phyloP scores from a whole-genome alignment of 179 eudicot genomes.

The Camellia oleifera region DNA sequence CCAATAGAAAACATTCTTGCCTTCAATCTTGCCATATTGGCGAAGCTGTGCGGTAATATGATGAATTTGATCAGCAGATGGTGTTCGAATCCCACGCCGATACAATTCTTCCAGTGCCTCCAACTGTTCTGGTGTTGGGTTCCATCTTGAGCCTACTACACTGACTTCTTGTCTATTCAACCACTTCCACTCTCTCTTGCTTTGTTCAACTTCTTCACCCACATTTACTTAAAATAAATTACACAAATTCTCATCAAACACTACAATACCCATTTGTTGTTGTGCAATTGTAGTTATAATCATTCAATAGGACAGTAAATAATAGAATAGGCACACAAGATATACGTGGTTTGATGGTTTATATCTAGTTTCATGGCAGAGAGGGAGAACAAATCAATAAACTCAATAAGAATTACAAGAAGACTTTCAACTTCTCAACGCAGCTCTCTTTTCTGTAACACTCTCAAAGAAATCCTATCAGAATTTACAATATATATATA shows the following conservation, averaged over 20 bases:
- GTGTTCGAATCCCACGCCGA: constrained; percentile 73
- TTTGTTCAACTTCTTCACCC: constrained; percentile 20
- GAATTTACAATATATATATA: too few species aligned
- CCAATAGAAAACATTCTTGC: constrained; percentile 68
- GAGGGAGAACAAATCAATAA: too few species aligned
- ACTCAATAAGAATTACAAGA: too few species aligned
- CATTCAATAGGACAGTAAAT: too few species aligned
- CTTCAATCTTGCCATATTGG: constrained; percentile 64
- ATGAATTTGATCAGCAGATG: constrained; percentile 77
- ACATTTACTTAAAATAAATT: constrained; percentile 13
- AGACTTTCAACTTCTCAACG: too few species aligned
- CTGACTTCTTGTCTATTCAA: constrained; percentile 30
- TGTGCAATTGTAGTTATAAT: too few species aligned
- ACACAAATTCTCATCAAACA: neutral
- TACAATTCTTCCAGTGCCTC: constrained; percentile 67
- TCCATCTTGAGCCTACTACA: constrained; percentile 75
- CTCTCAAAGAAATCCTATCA: too few species aligned
- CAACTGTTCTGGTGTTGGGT: constrained; percentile 79
- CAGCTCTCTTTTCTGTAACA: too few species aligned
- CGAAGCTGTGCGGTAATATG: constrained; percentile 74
- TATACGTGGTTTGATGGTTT: too few species aligned
- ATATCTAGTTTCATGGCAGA: too few species aligned
- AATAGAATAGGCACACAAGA: too few species aligned
- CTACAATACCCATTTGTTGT: too few species aligned
- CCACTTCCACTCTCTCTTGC: constrained; percentile 25